These are phyloP conservation scores for Phytophthora pini DNA, from an alignment of 352 stramenopile genomes.

Conservation along the genomic window DNA sequence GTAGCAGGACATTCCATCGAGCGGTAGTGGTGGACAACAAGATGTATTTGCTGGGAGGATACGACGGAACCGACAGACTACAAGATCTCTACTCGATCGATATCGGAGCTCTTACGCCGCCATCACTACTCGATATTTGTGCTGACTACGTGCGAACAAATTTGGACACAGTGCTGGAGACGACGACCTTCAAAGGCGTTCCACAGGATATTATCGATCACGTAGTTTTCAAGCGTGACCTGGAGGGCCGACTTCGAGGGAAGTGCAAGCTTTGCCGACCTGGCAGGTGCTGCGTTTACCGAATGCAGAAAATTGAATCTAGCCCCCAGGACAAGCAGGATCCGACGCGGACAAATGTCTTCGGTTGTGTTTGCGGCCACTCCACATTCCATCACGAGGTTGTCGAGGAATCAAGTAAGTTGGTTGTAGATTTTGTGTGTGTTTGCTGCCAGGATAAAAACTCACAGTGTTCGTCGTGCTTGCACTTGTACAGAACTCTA, in stretches of 20 bases:
- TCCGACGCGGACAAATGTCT: slow-evolving; percentile 31
- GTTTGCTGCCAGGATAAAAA: not conserved
- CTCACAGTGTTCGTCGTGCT: slow-evolving; percentile 20
- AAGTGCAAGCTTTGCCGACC: slow-evolving; percentile 79
- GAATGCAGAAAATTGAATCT: slow-evolving; percentile 46
- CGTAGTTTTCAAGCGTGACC: slow-evolving; percentile 80
- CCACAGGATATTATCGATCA: slow-evolving; percentile 78
- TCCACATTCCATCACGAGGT: slow-evolving; percentile 79
- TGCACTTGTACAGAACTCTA: slow-evolving; percentile 53
- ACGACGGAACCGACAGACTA: slow-evolving; percentile 84
- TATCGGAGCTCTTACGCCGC: slow-evolving; percentile 75
- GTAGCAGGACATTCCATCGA: slow-evolving; percentile 88
- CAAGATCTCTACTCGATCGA: slow-evolving; percentile 89
- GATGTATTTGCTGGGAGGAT: slow-evolving; percentile 89
- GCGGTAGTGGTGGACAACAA: slow-evolving; percentile 79
- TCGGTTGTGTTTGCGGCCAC: slow-evolving; percentile 74
- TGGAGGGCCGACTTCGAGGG: slow-evolving; percentile 63
- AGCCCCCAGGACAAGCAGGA: slow-evolving; percentile 40
- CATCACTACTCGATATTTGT: slow-evolving; percentile 78
- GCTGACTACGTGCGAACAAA: slow-evolving; percentile 76
- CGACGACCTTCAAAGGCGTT: slow-evolving; percentile 80
- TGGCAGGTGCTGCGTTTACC: slow-evolving; percentile 77
- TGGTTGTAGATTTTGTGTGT: not conserved
- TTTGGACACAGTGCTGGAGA: slow-evolving; percentile 64
- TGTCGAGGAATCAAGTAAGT: slow-evolving; percentile 78